Percentiles rank a stretch among this genome's conserved stretches.
phyloP scores from a whole-genome alignment of 805 yeast genomes.

The Hanseniaspora nectarophila region DNA sequence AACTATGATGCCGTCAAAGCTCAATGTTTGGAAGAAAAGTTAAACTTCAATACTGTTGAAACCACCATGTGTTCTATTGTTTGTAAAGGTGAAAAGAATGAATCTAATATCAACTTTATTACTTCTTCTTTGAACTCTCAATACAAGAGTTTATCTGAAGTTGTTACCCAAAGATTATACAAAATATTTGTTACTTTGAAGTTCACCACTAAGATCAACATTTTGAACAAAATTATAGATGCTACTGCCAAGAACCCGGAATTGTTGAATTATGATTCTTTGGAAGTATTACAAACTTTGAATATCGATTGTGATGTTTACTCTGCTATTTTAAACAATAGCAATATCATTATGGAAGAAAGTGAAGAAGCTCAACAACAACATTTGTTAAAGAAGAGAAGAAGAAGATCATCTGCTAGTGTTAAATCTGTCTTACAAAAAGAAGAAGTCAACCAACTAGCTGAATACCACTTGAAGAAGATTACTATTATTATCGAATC shows the following conservation, averaged over 20 bases:
- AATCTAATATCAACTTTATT: conserved; percentile 49
- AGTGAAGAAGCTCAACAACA: conserved; percentile 30
- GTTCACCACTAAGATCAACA: conserved; percentile 41
- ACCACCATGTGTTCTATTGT: conserved; percentile 45
- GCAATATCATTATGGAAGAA: conserved; percentile 36
- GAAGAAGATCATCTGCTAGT: conserved; percentile 66
- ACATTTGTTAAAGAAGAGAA: conserved; percentile 61
- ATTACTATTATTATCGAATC: conserved; percentile 71
- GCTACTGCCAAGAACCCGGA: conserved; percentile 31
- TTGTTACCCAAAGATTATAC: conserved; percentile 42
- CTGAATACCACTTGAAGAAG: conserved; percentile 65
- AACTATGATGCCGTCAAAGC: conserved; percentile 37
- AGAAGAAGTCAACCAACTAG: conserved; percentile 59
- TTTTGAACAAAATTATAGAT: conserved; percentile 52
- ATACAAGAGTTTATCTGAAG: conserved; percentile 33
- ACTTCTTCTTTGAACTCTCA: conserved; percentile 40
- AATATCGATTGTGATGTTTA: conserved; percentile 46
- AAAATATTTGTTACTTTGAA: conserved; percentile 47
- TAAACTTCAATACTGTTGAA: conserved; percentile 48
- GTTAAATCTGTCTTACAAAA: conserved; percentile 61
- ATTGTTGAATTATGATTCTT: conserved; percentile 38
- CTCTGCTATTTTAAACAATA: conserved; percentile 45
- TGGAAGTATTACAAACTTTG: conserved; percentile 43
- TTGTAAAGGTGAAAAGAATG: conserved; percentile 47
- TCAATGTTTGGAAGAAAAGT: conserved; percentile 37